A percentile compares a stretch with the other conserved stretches of the same genome.
These are phyloP conservation scores for Apiospora pterosperma DNA, from an alignment of 2,329 filamentous ascomycete species.

Conservation along the genomic window DNA sequence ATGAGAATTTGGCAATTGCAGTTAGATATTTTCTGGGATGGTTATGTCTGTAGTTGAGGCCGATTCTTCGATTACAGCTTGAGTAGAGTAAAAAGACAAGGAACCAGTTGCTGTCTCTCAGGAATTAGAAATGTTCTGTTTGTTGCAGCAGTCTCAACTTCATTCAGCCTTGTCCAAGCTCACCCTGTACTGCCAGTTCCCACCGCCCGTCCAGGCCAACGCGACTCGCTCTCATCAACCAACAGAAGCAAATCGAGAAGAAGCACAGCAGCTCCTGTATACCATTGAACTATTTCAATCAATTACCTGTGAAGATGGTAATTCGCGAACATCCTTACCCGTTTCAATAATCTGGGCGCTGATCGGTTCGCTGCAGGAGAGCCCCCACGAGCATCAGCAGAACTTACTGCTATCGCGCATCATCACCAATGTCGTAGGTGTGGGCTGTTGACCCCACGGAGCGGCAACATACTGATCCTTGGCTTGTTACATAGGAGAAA, in stretches of 20 bases:
- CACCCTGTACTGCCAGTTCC: neutral
- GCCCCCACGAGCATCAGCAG: slow-evolving; percentile 96
- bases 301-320: neutral
- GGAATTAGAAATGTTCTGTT: neutral
- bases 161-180: neutral
- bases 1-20: neutral
- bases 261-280: neutral
- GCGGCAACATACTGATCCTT: neutral
- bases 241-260: neutral
- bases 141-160: neutral
- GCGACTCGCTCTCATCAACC: neutral
- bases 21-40: neutral
- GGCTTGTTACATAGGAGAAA: slow-evolving; percentile 67
- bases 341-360: too few species aligned
- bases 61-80: too few species aligned
- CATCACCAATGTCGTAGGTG: slow-evolving; percentile 90
- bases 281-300: neutral
- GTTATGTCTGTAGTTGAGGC: neutral
- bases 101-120: neutral
- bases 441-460: neutral
- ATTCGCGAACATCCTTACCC: neutral
- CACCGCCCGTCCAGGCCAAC: neutral
- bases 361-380: slow-evolving; percentile 59
- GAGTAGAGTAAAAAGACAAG: neutral
- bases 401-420: slow-evolving; percentile 89